Evolutionary conservation across 2,329 filamentous ascomycete species (phyloP).

Genomic region (Bipolaris oryzae): DNA sequence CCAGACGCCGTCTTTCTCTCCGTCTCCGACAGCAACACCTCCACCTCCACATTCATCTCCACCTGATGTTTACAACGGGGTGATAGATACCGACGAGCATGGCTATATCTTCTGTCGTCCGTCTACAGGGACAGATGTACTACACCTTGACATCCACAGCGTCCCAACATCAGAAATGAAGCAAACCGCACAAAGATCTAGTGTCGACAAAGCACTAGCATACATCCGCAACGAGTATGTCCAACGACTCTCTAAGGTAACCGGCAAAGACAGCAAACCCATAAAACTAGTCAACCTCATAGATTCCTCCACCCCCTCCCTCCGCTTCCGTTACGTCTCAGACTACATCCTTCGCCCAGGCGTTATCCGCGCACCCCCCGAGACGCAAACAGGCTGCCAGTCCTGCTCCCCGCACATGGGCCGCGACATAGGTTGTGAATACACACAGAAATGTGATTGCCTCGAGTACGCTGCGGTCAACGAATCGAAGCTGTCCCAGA

Average conservation of each 20-base stretch:
- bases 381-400: constrained; percentile 70
- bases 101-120: constrained; percentile 46
- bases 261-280: constrained; percentile 28
- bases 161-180: constrained; percentile 49
- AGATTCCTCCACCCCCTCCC: constrained; percentile 62
- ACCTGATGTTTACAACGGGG: constrained; percentile 51
- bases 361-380: constrained; percentile 64
- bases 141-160: constrained; percentile 36
- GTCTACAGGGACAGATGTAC: constrained; percentile 25
- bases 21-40: constrained; percentile 21
- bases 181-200: constrained; percentile 31
- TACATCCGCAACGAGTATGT: constrained; percentile 50
- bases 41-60: constrained; percentile 5
- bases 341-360: constrained; percentile 62
- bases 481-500: constrained; percentile 42
- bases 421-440: constrained; percentile 64
- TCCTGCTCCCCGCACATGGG: constrained; percentile 65
- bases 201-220: constrained; percentile 39
- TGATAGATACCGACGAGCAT: constrained; percentile 45
- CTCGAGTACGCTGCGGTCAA: constrained; percentile 65
- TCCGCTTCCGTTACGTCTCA: constrained; percentile 72
- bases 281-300: constrained; percentile 69
- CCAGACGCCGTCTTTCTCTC: constrained; percentile 25
- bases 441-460: constrained; percentile 67
- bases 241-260: constrained; percentile 32